Conservation (phyloP, 768 basidiomycete genomes). For the Hypholoma fasciculare region DNA sequence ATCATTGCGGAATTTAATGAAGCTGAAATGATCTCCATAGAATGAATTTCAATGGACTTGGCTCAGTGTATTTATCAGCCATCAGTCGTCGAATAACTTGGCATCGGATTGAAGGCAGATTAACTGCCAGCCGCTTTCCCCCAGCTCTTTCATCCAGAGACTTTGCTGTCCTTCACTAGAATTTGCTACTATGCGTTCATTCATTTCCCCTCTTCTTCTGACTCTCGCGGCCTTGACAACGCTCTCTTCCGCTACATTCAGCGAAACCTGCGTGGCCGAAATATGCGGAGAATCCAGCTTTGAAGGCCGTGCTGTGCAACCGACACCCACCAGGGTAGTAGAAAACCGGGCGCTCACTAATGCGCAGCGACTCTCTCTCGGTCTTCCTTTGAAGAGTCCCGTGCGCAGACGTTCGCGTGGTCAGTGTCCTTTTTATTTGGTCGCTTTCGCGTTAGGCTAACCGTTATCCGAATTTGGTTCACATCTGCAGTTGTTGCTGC, state of each 20-base stretch:
- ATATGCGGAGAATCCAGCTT: neutral
- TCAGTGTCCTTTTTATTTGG: too few relatives aligned
- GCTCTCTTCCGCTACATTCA: neutral
- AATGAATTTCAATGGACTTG: too few relatives aligned
- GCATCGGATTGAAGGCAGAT: too few relatives aligned
- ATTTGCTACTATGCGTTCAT: neutral
- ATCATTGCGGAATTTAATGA: too few relatives aligned
- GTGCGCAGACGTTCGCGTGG: conserved; percentile 1
- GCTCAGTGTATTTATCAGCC: too few relatives aligned
- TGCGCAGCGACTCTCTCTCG: conserved; percentile 10
- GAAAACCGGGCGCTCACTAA: conserved; percentile 1
- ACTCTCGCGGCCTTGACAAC: neutral
- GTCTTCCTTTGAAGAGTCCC: conserved; percentile 10
- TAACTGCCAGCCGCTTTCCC: too few relatives aligned
- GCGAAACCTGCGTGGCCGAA: neutral
- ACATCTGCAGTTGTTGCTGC: neutral
- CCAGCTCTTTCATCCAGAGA: neutral
- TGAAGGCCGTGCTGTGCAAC: neutral
- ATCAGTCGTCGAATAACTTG: too few relatives aligned
- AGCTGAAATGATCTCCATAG: too few relatives aligned
- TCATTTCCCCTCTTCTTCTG: neutral
- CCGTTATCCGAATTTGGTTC: neutral
- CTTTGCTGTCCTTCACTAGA: neutral
- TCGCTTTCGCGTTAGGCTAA: too few relatives aligned
- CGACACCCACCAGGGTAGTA: neutral